These are phyloP conservation scores for Phalaenopsis hybrid DNA, from an alignment of 116 monocot species.

Conservation along the genomic window DNA sequence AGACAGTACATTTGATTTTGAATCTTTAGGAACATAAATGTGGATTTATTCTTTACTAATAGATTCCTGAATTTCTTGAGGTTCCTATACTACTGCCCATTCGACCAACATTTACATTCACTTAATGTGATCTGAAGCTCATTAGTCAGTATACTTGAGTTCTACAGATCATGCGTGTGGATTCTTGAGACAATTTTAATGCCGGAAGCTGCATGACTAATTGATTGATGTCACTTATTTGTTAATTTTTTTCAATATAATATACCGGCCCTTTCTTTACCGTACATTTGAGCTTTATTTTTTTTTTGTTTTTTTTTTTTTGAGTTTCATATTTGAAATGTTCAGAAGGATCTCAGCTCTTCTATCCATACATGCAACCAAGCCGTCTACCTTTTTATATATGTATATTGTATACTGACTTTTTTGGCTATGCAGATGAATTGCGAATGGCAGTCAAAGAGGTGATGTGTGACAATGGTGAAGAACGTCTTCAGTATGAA, in stretches of 20 bases:
- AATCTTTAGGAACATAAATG: no score
- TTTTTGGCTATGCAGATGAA: conserved; percentile 47
- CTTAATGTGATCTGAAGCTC: no score
- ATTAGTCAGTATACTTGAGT: no score
- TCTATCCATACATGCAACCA: neutral
- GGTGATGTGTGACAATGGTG: conserved; percentile 65
- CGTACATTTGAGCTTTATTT: neutral
- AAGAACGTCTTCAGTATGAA: conserved; percentile 59
- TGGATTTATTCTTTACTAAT: no score
- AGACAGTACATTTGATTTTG: no score
- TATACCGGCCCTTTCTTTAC: neutral
- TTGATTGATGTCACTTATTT: neutral
- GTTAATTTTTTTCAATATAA: neutral
- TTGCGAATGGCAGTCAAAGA: conserved; percentile 93
- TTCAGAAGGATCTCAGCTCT: neutral
- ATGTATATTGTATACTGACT: conserved; percentile 1
- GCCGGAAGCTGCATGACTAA: neutral
- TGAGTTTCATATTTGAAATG: no score
- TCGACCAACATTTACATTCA: no score
- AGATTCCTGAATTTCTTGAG: no score
- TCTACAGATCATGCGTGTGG: neutral
- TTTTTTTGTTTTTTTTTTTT: neutral
- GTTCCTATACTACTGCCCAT: no score
- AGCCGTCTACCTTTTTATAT: neutral
- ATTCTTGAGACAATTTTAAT: neutral